These are phyloP conservation scores for Xylariaceae sp. DNA, from an alignment of 2,329 filamentous ascomycete species.

Conservation along the genomic window DNA sequence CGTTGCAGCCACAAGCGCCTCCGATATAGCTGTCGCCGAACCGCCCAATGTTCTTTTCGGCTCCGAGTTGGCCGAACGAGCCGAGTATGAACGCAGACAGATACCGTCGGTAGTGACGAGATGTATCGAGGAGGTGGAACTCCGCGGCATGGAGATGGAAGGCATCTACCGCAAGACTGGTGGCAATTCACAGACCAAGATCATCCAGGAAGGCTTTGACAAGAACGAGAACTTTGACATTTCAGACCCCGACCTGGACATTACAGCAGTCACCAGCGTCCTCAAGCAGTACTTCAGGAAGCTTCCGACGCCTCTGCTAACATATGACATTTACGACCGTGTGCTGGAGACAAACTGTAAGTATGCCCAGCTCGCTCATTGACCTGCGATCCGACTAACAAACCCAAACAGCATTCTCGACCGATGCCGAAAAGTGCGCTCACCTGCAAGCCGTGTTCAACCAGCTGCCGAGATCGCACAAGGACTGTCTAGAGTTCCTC, in stretches of 20 bases:
- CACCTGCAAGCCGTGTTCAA: constrained; percentile 70
- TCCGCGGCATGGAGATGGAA: constrained; percentile 94
- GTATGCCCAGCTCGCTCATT: constrained; percentile 28
- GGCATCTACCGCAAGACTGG: constrained; percentile 98
- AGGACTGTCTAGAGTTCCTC: constrained; percentile 86
- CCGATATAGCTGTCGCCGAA: constrained; percentile 39
- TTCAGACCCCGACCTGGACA: constrained; percentile 87
- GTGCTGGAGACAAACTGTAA: constrained; percentile 75
- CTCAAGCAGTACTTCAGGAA: constrained; percentile 98
- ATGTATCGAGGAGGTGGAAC: constrained; percentile 94
- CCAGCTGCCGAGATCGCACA: constrained; percentile 75
- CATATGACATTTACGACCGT: constrained; percentile 85
- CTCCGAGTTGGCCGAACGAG: constrained; percentile 78
- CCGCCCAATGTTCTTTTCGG: constrained; percentile 68
- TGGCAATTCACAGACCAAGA: constrained; percentile 83
- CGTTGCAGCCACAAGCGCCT: constrained; percentile 38
- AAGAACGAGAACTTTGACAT: constrained; percentile 82
- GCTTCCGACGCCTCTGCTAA: constrained; percentile 81
- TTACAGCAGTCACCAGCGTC: constrained; percentile 91
- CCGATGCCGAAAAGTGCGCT: constrained; percentile 61
- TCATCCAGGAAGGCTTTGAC: constrained; percentile 88
- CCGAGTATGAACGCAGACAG: constrained; percentile 81
- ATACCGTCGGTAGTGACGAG: constrained; percentile 87
- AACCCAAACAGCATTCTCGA: constrained; percentile 50
- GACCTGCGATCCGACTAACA: constrained; percentile 3